Evolutionary conservation across 805 yeast genomes (phyloP).

Genomic region (Saccharomycopsis fermentans): DNA sequence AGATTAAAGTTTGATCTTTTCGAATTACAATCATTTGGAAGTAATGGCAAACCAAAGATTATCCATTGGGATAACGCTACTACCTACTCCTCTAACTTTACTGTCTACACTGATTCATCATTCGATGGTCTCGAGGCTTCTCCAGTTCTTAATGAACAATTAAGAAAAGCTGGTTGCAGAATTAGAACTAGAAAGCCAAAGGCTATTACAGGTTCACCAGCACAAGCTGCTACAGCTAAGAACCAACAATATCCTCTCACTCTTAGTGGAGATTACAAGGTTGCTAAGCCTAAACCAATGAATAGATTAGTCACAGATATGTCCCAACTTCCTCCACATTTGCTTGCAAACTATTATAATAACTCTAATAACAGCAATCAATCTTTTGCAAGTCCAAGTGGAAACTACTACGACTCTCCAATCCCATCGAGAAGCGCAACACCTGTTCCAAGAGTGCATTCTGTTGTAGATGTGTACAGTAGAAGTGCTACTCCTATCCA

Average conservation of each 20-base stretch:
- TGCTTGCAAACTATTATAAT: background rate
- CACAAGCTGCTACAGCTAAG: background rate
- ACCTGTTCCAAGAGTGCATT: background rate
- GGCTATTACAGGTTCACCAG: background rate
- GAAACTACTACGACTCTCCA: slow-evolving; percentile 8
- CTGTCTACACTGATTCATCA: slow-evolving; percentile 18
- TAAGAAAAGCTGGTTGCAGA: slow-evolving; percentile 18
- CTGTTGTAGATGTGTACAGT: slow-evolving; percentile 5
- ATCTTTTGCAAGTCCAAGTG: background rate
- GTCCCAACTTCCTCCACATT: slow-evolving; percentile 1
- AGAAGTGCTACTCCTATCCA: slow-evolving; percentile 14
- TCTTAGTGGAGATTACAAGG: background rate
- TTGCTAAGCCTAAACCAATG: background rate
- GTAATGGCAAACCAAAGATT: slow-evolving; percentile 7
- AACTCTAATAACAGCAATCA: background rate
- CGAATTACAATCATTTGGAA: slow-evolving; percentile 12
- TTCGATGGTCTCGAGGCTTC: slow-evolving; percentile 18
- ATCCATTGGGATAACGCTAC: slow-evolving; percentile 15
- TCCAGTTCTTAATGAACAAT: slow-evolving; percentile 17
- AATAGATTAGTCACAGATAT: background rate
- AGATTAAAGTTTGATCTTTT: slow-evolving; percentile 16
- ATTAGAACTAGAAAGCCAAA: slow-evolving; percentile 19
- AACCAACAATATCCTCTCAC: background rate
- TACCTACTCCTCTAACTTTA: slow-evolving; percentile 12
- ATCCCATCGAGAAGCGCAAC: slow-evolving; percentile 9